Base-by-base conservation (phyloP, 2,329 filamentous ascomycete genomes). In the Hymenoscyphus fructigenus region DNA sequence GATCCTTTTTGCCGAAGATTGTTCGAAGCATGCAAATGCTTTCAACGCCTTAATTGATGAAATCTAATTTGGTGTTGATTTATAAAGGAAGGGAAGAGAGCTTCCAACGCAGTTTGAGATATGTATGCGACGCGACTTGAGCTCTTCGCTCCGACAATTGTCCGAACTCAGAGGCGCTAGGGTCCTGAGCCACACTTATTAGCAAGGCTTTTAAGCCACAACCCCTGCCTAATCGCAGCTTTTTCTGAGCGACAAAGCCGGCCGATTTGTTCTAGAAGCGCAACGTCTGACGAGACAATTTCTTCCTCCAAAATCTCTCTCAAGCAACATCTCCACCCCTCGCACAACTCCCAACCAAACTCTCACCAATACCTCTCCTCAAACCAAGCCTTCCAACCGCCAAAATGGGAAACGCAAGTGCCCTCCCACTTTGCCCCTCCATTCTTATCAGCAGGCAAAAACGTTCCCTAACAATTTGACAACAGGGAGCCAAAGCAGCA, bases 401-500 rank as follows among this genome's bases (percentile, higher is more conserved):
- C 36, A 60, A 57, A 57, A 73, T 74, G 71, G 59, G 59, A 34
- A 74, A 73, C 67, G 71, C 70, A 70, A 44, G 64, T 50, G 26
- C n/a, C 23, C 36, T 38, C 20, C 20, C 14, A 44, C 59, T 55
- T 44, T 55, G 28, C 28, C 47, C 17, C 28, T 23, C 59, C 44
- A 50, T 50, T 20, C 17, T 20, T 23, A 26, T 26, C 29, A n/a
- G 26, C 12, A 32, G 26, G 26, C 29, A 29, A 32, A 17, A 57
- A 17, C 26, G 1, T 57, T 26, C 12, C 14, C 53, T 57, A 32
- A 57, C 62, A 67, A 36, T 47, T 38, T 15, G 50, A 36, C 44
- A 59, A 62, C 61, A 87, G 84, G 87, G 87, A 80, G 85, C 85
- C 77, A 89, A 87, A 78, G 86, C 87, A 76, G 81, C 84, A 76